Conservation (phyloP, 75 land plant species). For the Pinus tabuliformis region DNA sequence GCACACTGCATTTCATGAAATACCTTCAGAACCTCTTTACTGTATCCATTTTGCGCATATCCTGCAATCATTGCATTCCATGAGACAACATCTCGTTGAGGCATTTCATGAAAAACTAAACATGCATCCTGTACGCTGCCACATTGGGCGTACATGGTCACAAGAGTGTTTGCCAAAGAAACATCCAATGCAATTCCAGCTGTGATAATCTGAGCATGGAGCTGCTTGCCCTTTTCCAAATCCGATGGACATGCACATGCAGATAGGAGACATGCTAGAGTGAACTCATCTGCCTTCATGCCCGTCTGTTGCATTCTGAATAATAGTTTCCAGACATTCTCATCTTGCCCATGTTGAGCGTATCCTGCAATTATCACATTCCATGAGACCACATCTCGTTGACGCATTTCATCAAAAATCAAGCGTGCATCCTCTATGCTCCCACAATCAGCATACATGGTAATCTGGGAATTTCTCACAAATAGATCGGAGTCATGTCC, state of each 20-base stretch:
- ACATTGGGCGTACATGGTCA: too few relatives aligned
- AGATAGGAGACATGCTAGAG: too few relatives aligned
- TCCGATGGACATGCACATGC: too few relatives aligned
- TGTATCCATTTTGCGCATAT: constrained; percentile 30
- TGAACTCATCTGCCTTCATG: too few relatives aligned
- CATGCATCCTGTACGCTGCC: too few relatives aligned
- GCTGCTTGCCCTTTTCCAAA: too few relatives aligned
- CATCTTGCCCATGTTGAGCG: constrained; percentile 38
- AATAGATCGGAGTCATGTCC: not conserved
- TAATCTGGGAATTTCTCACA: constrained; percentile 26
- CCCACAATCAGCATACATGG: constrained; percentile 23
- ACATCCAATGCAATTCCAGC: too few relatives aligned
- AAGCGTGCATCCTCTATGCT: constrained; percentile 27
- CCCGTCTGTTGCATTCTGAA: not conserved
- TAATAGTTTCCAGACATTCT: constrained; percentile 27
- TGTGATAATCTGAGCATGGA: too few relatives aligned
- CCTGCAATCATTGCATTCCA: constrained; percentile 47
- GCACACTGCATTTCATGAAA: constrained; percentile 35
- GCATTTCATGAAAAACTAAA: constrained; percentile 35
- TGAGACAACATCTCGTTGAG: constrained; percentile 22
- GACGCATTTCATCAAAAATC: constrained; percentile 25
- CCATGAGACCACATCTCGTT: constrained; percentile 33
- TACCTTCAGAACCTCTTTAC: constrained; percentile 22
- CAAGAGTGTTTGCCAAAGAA: too few relatives aligned
- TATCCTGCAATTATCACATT: constrained; percentile 56